phyloP scores from a whole-genome alignment of 108 stramenopile genomes.

The Pseudonitzschia multiseries region DNA sequence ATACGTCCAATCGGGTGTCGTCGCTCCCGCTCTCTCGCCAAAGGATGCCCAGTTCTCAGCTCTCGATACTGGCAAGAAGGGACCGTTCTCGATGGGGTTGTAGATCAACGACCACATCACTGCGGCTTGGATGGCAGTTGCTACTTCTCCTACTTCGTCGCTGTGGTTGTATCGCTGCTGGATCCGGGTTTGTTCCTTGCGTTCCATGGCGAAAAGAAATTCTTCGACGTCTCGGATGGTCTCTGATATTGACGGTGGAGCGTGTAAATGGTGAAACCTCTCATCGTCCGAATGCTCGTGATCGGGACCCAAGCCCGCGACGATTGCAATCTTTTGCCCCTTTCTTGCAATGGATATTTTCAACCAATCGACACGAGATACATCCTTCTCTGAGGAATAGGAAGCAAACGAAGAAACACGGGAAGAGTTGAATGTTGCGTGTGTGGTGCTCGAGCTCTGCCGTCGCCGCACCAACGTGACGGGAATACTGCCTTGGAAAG shows the following conservation, averaged over 20 bases:
- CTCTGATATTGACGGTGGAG: background rate
- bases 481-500: background rate
- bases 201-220: background rate
- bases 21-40: background rate
- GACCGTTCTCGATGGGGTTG: constrained; percentile 17
- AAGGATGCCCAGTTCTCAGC: background rate
- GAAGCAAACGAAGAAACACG: background rate
- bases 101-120: constrained; percentile 20
- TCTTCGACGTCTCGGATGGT: background rate
- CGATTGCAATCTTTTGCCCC: constrained; percentile 1
- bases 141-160: background rate
- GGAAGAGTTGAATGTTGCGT: background rate
- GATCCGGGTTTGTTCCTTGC: background rate
- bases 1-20: constrained; percentile 13
- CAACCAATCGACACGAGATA: background rate
- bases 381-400: background rate
- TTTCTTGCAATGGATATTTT: background rate
- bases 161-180: background rate
- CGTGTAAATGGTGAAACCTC: background rate
- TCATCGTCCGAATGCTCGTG: background rate
- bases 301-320: background rate
- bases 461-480: background rate
- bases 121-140: constrained; percentile 12
- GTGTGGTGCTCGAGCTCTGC: background rate
- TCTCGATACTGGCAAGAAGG: constrained; percentile 14